Evolutionary conservation across 352 stramenopile genomes (phyloP).

Genomic region (Nothophytophthora sp.): DNA sequence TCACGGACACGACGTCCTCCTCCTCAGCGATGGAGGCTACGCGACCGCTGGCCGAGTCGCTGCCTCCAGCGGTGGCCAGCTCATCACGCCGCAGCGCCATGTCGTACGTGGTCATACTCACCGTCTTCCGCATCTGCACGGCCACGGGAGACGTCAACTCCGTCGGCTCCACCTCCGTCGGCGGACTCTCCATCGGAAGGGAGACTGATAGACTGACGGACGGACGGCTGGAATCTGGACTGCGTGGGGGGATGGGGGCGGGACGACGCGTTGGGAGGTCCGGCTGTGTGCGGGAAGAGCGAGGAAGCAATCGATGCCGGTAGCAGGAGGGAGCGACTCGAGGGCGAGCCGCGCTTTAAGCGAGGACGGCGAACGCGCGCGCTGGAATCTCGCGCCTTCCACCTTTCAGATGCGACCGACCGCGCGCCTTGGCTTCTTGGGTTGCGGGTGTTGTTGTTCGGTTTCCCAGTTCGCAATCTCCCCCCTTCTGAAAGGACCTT

Average conservation of each 20-base stretch:
- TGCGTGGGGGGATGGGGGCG: too few species aligned
- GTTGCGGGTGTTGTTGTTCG: too few species aligned
- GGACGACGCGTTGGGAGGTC: too few species aligned
- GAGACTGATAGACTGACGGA: constrained; percentile 34
- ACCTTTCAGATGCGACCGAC: too few species aligned
- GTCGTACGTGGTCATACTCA: constrained; percentile 26
- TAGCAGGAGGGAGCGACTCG: too few species aligned
- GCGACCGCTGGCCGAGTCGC: constrained; percentile 21
- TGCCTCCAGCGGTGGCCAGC: neutral
- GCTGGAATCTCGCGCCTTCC: too few species aligned
- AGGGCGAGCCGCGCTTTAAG: too few species aligned
- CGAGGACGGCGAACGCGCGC: too few species aligned
- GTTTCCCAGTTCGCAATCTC: constrained; percentile 1
- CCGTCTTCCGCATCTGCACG: constrained; percentile 21
- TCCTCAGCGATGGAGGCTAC: constrained; percentile 24
- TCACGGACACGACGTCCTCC: constrained; percentile 23
- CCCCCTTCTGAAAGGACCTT: neutral
- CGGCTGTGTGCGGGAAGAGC: too few species aligned
- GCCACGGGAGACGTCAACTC: constrained; percentile 7
- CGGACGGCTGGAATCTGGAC: too few species aligned
- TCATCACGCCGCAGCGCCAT: constrained; percentile 19
- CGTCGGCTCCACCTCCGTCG: neutral
- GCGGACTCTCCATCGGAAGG: constrained; percentile 25
- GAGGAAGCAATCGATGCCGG: too few species aligned
- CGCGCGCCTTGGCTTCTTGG: too few species aligned